phyloP scores from a whole-genome alignment of 169 alveolate species.

The Cryptosporidium parvum region DNA sequence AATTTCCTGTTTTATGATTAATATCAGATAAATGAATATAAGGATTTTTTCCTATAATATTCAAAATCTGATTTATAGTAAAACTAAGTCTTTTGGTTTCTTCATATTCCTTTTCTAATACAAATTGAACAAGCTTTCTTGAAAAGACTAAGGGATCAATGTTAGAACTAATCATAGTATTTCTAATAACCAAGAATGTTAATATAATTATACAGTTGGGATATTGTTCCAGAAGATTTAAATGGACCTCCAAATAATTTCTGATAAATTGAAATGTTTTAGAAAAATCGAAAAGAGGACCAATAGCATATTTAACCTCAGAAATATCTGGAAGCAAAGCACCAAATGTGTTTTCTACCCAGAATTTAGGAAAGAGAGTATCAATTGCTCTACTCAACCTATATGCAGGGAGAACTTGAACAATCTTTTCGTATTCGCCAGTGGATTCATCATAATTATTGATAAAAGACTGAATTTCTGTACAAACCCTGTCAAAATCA shows the following conservation, averaged over 20 bases:
- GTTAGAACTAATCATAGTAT: not conserved
- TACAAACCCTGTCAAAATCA: not conserved
- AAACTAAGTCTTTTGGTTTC: not conserved
- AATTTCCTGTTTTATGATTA: not conserved
- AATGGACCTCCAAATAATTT: conserved; percentile 19
- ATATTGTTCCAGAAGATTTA: not conserved
- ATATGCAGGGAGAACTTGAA: conserved; percentile 20
- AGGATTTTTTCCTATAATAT: not conserved
- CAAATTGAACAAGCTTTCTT: conserved; percentile 26
- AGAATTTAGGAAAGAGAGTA: conserved; percentile 2
- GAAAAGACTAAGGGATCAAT: conserved; percentile 19
- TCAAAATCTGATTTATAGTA: not conserved
- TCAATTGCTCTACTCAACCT: conserved; percentile 21
- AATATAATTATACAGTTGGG: conserved; percentile 13
- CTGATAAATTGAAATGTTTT: conserved; percentile 7
- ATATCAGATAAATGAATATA: not conserved
- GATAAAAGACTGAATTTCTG: not conserved
- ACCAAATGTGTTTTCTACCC: conserved; percentile 46
- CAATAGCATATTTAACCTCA: conserved; percentile 12
- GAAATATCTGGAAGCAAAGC: conserved; percentile 19
- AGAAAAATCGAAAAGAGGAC: conserved; percentile 22
- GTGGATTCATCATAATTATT: not conserved
- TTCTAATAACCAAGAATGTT: conserved; percentile 2
- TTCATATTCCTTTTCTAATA: conserved; percentile 23
- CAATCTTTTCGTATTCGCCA: conserved; percentile 4